Percentiles rank a stretch among this genome's conserved stretches.
These are phyloP conservation scores for Brasilioporus rufonigricans DNA, from an alignment of 768 basidiomycete genomes.

Conservation along the genomic window DNA sequence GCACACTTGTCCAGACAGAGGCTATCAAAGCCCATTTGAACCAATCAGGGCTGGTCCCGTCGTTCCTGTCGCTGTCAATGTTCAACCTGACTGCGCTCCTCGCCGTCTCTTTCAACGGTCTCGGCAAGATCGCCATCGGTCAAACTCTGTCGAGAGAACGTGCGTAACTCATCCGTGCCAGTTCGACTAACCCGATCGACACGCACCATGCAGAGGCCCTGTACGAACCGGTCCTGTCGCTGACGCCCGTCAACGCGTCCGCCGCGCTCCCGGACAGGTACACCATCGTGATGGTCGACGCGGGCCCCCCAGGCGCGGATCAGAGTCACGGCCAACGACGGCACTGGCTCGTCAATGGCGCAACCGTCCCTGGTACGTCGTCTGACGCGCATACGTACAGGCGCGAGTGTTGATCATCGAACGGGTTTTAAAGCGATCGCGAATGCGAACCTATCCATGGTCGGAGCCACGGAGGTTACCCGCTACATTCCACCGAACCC, in stretches of 20 bases:
- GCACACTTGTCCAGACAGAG: conserved; percentile 44
- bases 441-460: conserved; percentile 41
- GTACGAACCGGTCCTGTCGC: conserved; percentile 49
- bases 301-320: conserved; percentile 62
- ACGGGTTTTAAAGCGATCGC: background rate
- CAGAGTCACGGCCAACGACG: conserved; percentile 59
- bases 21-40: conserved; percentile 69
- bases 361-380: conserved; percentile 43
- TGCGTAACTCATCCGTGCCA: conserved; percentile 33
- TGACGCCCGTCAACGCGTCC: conserved; percentile 51
- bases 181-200: background rate
- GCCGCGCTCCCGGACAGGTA: conserved; percentile 47
- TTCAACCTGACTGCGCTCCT: conserved; percentile 65
- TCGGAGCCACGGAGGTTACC: conserved; percentile 51
- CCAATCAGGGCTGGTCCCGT: conserved; percentile 59
- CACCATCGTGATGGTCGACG: conserved; percentile 77
- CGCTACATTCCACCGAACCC: conserved; percentile 73
- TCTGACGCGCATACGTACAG: background rate
- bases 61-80: conserved; percentile 41
- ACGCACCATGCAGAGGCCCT: conserved; percentile 48
- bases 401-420: background rate
- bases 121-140: conserved; percentile 54
- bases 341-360: conserved; percentile 80
- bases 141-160: conserved; percentile 55
- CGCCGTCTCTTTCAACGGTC: conserved; percentile 46